Base-by-base conservation (phyloP, 768 basidiomycete species). In the Cystofilobasidium macerans region DNA sequence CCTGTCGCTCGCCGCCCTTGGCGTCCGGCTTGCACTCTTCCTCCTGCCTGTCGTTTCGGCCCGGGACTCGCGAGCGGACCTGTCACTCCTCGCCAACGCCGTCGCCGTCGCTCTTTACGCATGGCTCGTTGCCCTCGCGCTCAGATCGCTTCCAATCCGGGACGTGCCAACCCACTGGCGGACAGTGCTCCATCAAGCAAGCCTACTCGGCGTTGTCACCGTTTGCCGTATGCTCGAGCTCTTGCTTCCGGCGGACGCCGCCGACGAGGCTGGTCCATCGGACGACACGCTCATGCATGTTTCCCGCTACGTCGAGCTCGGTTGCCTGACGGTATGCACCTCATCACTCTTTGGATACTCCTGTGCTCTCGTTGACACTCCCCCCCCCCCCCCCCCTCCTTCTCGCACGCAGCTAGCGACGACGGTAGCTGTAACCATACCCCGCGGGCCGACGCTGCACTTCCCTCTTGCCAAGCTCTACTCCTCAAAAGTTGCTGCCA, bases 381-480 rank as follows among this genome's bases (percentile, higher is more conserved):
- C 20, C 11, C 9, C 43, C 11, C 11, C 43, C 20, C 43, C 9
- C 22, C 43, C 20, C n/a, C 35, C 22, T 57, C 47, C 3, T 11
- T 32, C 43, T 11, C 56, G 73, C 18, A 62, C 72, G n/a, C 69
- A 75, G 62, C n/a, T 74, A 38, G 76, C 80, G 2, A 77, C 40
- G 57, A 75, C 79, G 45, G 79, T 85, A n/a, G 74, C 77, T 22
- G 73, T 78, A 60, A 78, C 76, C 8, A 85, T 84, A 1, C 86
- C 86, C 2, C 78, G 81, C 42, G 90, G 90, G 0, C 92, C 92
- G 0, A 77, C 79, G 12, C 78, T 93, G 7, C 82, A 89, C 72
- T 88, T 83, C 71, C 86, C 87, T 0, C 78, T 84, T n/a, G 81
- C 84, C 64, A 68, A 69, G 36, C 28, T 72, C 14, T 70, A 68